Percentiles rank a stretch among this genome's conserved stretches.
Conservation (phyloP, 208 protist genomes). For the Wallacemonas sp. region DNA sequence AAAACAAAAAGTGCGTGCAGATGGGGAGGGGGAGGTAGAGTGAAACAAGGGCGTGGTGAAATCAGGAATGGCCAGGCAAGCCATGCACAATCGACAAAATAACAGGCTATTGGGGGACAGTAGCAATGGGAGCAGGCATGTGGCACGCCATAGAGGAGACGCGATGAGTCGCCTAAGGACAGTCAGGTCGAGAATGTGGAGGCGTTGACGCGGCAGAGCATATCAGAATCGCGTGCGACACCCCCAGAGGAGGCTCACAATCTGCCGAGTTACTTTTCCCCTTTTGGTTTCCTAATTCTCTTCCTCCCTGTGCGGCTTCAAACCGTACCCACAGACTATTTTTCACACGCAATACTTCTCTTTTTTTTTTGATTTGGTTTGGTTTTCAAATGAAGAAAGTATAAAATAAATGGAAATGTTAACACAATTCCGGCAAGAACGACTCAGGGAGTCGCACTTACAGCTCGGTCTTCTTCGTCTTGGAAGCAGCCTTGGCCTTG, state of each 20-base stretch:
- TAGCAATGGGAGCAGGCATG: too few species aligned
- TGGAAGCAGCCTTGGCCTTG: slow-evolving; percentile 82
- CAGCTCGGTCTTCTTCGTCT: slow-evolving; percentile 32
- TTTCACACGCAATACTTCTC: neutral
- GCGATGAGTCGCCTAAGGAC: too few species aligned
- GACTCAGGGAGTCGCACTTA: neutral
- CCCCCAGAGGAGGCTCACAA: too few species aligned
- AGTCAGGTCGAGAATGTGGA: too few species aligned
- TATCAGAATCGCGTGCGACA: too few species aligned
- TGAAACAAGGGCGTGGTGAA: too few species aligned
- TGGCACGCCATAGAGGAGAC: too few species aligned
- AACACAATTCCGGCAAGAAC: slow-evolving; percentile 4
- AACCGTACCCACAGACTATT: neutral
- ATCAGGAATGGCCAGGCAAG: slow-evolving; percentile 12
- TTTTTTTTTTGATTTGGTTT: slow-evolving; percentile 22
- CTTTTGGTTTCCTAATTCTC: too few species aligned
- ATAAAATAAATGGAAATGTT: slow-evolving; percentile 1
- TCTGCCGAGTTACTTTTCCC: too few species aligned
- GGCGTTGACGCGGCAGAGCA: too few species aligned
- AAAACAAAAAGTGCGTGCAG: neutral
- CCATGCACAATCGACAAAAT: neutral
- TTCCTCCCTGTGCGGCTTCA: neutral
- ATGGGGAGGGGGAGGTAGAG: neutral
- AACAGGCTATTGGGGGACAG: too few species aligned
- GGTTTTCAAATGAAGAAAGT: slow-evolving; percentile 23